Conservation (phyloP, 2,329 filamentous ascomycete species). For the Fusarium algeriense region DNA sequence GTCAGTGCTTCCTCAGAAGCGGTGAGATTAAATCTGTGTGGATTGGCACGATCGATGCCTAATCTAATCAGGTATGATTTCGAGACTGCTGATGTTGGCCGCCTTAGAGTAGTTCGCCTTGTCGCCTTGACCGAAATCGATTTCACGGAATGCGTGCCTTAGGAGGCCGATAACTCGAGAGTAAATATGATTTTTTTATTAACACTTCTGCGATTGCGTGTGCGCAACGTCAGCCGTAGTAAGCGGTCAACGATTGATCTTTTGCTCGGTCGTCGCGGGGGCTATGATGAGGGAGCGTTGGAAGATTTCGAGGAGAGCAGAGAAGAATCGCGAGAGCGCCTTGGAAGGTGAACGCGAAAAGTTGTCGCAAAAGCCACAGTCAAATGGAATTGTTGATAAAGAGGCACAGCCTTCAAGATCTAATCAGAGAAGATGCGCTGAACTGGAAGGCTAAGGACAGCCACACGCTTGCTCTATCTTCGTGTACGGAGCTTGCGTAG, state of each 20-base stretch:
- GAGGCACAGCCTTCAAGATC: constrained; percentile 28
- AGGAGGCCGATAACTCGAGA: not conserved
- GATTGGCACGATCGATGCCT: constrained; percentile 37
- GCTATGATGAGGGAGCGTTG: constrained; percentile 1
- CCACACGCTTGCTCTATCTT: constrained; percentile 24
- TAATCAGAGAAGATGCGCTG: constrained; percentile 8
- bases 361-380: constrained; percentile 24
- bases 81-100: constrained; percentile 22
- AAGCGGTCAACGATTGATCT: constrained; percentile 17
- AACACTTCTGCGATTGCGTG: constrained; percentile 10
- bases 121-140: constrained; percentile 14
- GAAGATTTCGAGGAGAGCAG: not conserved
- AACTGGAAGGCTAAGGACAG: not conserved
- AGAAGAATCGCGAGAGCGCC: constrained; percentile 6
- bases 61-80: constrained; percentile 29
- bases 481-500: constrained; percentile 30
- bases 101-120: constrained; percentile 21
- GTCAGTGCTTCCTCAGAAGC: constrained; percentile 29
- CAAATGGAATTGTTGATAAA: constrained; percentile 11
- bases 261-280: constrained; percentile 14
- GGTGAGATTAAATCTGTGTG: constrained; percentile 17
- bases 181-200: constrained; percentile 16
- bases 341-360: constrained; percentile 4
- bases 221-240: constrained; percentile 24
- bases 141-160: constrained; percentile 7